Conservation (phyloP, 1,284 basidiomycete species). For the Ganoderma multipileum region DNA sequence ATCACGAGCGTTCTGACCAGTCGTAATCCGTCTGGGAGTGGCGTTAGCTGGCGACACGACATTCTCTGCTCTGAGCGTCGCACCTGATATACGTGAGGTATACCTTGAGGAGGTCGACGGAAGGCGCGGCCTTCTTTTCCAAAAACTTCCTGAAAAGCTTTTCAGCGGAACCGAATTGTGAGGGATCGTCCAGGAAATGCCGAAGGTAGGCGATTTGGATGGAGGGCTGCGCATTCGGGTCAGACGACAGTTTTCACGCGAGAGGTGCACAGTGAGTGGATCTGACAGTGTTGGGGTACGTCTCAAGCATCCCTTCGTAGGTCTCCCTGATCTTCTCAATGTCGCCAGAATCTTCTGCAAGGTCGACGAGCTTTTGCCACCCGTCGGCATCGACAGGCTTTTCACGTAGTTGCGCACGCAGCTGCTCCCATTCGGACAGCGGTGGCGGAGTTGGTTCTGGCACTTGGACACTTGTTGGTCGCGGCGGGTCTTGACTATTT, state of each 20-base stretch:
- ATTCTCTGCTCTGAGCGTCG: slow-evolving; percentile 36
- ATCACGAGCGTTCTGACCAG: slow-evolving; percentile 66
- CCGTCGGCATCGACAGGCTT: slow-evolving; percentile 66
- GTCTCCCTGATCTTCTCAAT: slow-evolving; percentile 71
- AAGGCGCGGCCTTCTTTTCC: slow-evolving; percentile 68
- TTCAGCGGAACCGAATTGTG: slow-evolving; percentile 76
- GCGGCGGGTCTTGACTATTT: slow-evolving; percentile 33
- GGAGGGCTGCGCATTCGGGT: slow-evolving; percentile 55
- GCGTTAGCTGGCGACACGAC: background rate
- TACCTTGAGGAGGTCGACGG: slow-evolving; percentile 88
- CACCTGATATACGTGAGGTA: slow-evolving; percentile 86
- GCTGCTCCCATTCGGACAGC: slow-evolving; percentile 55
- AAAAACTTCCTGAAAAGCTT: slow-evolving; percentile 84
- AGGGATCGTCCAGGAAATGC: slow-evolving; percentile 64
- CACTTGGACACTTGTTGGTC: slow-evolving; percentile 19
- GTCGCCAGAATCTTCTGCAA: slow-evolving; percentile 73
- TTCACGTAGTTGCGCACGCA: slow-evolving; percentile 54
- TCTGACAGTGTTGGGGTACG: slow-evolving; percentile 81
- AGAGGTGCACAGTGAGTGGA: slow-evolving; percentile 26
- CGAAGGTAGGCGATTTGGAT: slow-evolving; percentile 85
- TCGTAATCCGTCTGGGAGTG: slow-evolving; percentile 46
- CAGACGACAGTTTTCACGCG: slow-evolving; percentile 20
- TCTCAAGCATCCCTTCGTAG: slow-evolving; percentile 77
- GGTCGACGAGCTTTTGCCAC: slow-evolving; percentile 72
- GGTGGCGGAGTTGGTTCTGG: slow-evolving; percentile 33